Evolutionary conservation across 306 rosid species (phyloP).

Genomic region (Pyrus communis): DNA sequence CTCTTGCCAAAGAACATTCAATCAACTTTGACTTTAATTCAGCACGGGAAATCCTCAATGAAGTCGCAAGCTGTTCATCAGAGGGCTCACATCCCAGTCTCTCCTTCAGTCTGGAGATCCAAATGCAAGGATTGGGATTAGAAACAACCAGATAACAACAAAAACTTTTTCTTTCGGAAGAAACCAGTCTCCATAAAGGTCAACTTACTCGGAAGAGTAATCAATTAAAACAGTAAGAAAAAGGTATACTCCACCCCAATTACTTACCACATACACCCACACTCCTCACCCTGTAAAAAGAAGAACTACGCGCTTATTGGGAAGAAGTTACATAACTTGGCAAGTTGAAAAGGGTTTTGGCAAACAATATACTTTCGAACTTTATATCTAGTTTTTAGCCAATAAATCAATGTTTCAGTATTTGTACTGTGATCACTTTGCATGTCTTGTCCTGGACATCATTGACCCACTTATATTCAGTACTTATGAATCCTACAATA

Average conservation of each 20-base stretch:
- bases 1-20: slow-evolving; percentile 80
- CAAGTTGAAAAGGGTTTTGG: not conserved
- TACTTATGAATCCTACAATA: not conserved
- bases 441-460: not conserved
- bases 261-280: not conserved
- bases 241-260: not conserved
- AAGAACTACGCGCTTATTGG: not conserved
- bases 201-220: not conserved
- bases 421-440: not conserved
- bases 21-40: slow-evolving; percentile 54
- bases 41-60: slow-evolving; percentile 64
- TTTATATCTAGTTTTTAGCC: not conserved
- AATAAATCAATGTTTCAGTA: not conserved
- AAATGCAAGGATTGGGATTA: slow-evolving; percentile 11
- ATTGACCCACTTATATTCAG: not conserved
- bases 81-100: slow-evolving; percentile 87
- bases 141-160: not conserved
- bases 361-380: not conserved
- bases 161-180: not conserved
- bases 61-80: slow-evolving; percentile 70
- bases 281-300: not conserved
- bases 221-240: not conserved
- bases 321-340: not conserved
- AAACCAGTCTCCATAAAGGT: not conserved
- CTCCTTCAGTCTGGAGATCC: slow-evolving; percentile 61